Evolutionary conservation across 768 basidiomycete species (phyloP).

Genomic region (Chalciporus pseudorubinellus): DNA sequence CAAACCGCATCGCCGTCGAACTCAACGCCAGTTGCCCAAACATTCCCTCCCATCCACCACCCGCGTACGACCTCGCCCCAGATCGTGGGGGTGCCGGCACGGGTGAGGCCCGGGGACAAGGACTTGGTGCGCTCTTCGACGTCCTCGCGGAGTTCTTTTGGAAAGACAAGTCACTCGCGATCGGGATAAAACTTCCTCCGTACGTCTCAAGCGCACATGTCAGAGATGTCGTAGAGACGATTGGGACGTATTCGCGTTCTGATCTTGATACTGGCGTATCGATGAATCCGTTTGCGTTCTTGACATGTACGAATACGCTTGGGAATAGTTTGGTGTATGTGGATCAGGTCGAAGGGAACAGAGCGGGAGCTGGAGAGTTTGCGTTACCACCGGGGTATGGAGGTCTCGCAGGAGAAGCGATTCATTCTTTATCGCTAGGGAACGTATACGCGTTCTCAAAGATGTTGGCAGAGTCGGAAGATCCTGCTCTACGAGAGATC

Average conservation of each 20-base stretch:
- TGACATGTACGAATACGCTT: conserved; percentile 81
- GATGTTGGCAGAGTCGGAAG: conserved; percentile 44
- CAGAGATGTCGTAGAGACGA: conserved; percentile 44
- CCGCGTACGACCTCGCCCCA: conserved; percentile 55
- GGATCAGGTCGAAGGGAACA: conserved; percentile 42
- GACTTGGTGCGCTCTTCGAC: conserved; percentile 50
- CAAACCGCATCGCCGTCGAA: conserved; percentile 62
- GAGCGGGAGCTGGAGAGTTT: conserved; percentile 31
- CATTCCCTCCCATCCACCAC: conserved; percentile 57
- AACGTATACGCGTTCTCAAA: conserved; percentile 65
- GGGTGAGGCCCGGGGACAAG: neutral
- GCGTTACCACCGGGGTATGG: conserved; percentile 67
- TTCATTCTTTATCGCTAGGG: conserved; percentile 77
- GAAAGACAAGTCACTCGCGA: conserved; percentile 52
- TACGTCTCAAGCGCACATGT: conserved; percentile 66
- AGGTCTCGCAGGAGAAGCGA: conserved; percentile 71
- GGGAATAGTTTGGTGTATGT: conserved; percentile 65
- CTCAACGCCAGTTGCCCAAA: conserved; percentile 88
- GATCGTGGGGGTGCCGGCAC: neutral
- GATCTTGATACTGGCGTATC: conserved; percentile 11
- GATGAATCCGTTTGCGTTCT: conserved; percentile 59
- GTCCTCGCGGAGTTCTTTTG: conserved; percentile 50
- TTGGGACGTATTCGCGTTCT: conserved; percentile 40
- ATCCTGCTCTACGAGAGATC: conserved; percentile 45
- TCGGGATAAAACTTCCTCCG: conserved; percentile 81